A percentile compares a stretch with the other conserved stretches of the same genome.
phyloP scores from a whole-genome alignment of 2,329 filamentous ascomycete species.

The Trichoderma aggressivum region DNA sequence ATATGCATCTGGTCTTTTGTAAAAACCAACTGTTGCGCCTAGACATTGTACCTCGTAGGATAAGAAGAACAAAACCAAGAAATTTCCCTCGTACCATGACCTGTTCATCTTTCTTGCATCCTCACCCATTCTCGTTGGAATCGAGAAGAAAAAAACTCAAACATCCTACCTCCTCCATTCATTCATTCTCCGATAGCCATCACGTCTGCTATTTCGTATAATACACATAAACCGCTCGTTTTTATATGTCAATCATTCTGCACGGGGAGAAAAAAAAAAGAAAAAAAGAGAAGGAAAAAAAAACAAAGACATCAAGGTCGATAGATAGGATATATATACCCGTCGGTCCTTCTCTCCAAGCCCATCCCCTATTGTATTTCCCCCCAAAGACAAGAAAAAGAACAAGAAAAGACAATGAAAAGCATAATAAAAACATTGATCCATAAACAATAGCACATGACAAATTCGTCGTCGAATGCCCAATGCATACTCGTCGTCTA shows the following conservation, averaged over 20 bases:
- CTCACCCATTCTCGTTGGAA: neutral
- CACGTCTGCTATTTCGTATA: neutral
- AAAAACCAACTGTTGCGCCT: neutral
- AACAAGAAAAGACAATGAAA: neutral
- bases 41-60: neutral
- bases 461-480: constrained; percentile 4
- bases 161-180: neutral
- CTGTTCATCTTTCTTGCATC: neutral
- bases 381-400: constrained; percentile 15
- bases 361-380: constrained; percentile 7
- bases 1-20: neutral
- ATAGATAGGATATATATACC: constrained; percentile 1
- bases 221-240: neutral
- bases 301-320: neutral
- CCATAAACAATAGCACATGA: constrained; percentile 5
- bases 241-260: neutral
- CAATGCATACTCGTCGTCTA: constrained; percentile 3
- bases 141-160: neutral
- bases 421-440: constrained; percentile 12
- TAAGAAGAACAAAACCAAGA: neutral
- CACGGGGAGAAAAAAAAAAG: neutral
- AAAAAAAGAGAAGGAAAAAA: neutral
- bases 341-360: neutral
- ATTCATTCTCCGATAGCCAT: neutral
- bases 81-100: neutral